Conservation (phyloP, 2,329 filamentous ascomycete genomes). For the Aspergillus nomiae region DNA sequence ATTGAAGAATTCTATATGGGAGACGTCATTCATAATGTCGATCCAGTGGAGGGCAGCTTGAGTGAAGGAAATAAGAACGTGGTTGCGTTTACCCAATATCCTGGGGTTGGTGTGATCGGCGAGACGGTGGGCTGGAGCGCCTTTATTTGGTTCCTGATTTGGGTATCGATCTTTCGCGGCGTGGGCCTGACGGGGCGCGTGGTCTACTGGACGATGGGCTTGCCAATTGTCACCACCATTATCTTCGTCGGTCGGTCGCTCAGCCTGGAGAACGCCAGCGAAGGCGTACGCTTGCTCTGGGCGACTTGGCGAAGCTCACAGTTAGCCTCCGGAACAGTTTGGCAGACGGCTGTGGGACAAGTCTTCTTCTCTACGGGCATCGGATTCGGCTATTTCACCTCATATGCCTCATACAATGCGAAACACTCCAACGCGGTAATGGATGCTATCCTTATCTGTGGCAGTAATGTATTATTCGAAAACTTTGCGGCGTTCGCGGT, state of each 20-base stretch:
- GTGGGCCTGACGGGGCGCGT: slow-evolving; percentile 61
- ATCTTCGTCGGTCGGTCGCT: slow-evolving; percentile 57
- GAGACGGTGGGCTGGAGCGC: slow-evolving; percentile 61
- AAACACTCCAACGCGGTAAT: slow-evolving; percentile 61
- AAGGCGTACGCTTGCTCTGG: slow-evolving; percentile 55
- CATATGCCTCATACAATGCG: slow-evolving; percentile 60
- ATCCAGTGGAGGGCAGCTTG: slow-evolving; percentile 44
- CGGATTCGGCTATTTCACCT: slow-evolving; percentile 62
- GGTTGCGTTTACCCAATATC: slow-evolving; percentile 50
- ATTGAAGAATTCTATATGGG: slow-evolving; percentile 56
- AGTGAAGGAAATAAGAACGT: slow-evolving; percentile 44
- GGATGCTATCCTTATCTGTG: slow-evolving; percentile 59
- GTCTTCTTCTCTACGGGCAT: slow-evolving; percentile 63
- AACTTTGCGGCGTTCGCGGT: slow-evolving; percentile 54
- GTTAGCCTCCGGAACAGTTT: slow-evolving; percentile 54
- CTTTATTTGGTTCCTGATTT: slow-evolving; percentile 63
- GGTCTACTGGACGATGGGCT: slow-evolving; percentile 64
- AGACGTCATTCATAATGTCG: slow-evolving; percentile 53
- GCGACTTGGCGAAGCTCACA: slow-evolving; percentile 53
- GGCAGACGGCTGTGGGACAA: slow-evolving; percentile 63
- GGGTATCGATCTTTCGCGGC: slow-evolving; percentile 62
- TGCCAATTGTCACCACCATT: slow-evolving; percentile 60
- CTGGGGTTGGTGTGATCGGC: slow-evolving; percentile 50
- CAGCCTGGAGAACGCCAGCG: slow-evolving; percentile 57
- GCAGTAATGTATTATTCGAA: slow-evolving; percentile 60